Base-by-base conservation (phyloP, 768 basidiomycete species). In the Kwoniella sp. region DNA sequence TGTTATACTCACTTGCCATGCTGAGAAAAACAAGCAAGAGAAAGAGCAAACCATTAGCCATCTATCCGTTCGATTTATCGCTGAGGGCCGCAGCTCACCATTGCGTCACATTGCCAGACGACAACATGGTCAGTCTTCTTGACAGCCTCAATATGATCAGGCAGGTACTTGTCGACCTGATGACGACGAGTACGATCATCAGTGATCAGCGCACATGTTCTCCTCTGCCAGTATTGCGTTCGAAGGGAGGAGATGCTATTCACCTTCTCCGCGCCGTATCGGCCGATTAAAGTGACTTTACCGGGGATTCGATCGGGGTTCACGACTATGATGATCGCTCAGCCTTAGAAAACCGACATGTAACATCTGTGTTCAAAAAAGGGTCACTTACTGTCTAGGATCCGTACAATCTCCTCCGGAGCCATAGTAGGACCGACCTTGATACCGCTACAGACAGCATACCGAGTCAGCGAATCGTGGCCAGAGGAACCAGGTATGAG, bases 21-120 rank as follows among this genome's bases (percentile, higher is more conserved):
- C 74, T 75, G 41, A 15, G 48, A 30, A n/a, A 58, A 47, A 58
- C 9, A 20, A 29, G 30, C 58, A 48, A 37, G 28, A 28, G 7
- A n/a, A 51, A 45, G 20, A 17, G 3, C 8, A 20, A 17, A 45
- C 15, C 4, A 17, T 45, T 17, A 51, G 23, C 20, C 48, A 3
- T 26, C 9, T 50, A 5, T 38, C 47, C 41, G 41, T 45, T 45
- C 8, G n/a, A 34, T 13, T 13, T 34, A 13, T 34, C 31, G 29
- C 17, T 29, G 20, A 34, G 23, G 45, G 63, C 20, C 17, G 30
- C 15, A 41, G 23, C 74, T 69, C 54, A 76, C 73, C 95, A 98
- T 98, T 1, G 94, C 93, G 81, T 98, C 96, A 75, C 91, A 94
- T 55, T 94, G 86, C 93, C 94, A 98, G 9, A 89, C 86, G 1